A percentile compares a stretch with the other conserved stretches of the same genome.
These are phyloP conservation scores for Penicillium taxi DNA, from an alignment of 495 filamentous ascomycete species.

Conservation along the genomic window DNA sequence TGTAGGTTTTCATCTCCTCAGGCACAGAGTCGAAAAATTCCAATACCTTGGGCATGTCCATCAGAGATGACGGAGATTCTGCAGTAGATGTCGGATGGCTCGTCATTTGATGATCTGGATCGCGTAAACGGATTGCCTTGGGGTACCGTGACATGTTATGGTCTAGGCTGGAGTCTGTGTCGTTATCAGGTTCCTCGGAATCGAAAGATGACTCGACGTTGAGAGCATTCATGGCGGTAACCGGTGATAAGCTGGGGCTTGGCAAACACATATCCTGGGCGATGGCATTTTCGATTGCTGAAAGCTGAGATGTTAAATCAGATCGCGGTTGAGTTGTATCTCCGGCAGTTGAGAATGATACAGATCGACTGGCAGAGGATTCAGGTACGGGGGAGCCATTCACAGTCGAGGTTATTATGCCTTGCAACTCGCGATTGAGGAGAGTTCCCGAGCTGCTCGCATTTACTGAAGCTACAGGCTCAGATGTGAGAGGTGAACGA, in stretches of 20 bases:
- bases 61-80: constrained; percentile 38
- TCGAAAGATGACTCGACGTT: constrained; percentile 41
- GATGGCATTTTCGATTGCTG: constrained; percentile 49
- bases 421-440: constrained; percentile 8
- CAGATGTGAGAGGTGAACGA: constrained; percentile 33
- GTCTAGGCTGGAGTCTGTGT: constrained; percentile 41
- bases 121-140: constrained; percentile 15
- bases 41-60: constrained; percentile 76
- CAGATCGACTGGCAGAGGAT: constrained; percentile 15
- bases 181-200: constrained; percentile 36
- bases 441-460: constrained; percentile 1
- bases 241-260: constrained; percentile 89
- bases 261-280: constrained; percentile 86
- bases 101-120: constrained; percentile 7
- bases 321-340: constrained; percentile 15
- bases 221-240: constrained; percentile 64
- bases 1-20: constrained; percentile 76
- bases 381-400: constrained; percentile 10
- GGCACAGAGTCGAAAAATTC: constrained; percentile 89
- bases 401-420: constrained; percentile 1
- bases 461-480: constrained; percentile 14
- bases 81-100: constrained; percentile 7
- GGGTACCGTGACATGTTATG: constrained; percentile 24
- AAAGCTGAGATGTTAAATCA: constrained; percentile 25
- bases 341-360: constrained; percentile 18